Conservation (phyloP, 768 basidiomycete genomes). For the Pisolithus tinctorius region DNA sequence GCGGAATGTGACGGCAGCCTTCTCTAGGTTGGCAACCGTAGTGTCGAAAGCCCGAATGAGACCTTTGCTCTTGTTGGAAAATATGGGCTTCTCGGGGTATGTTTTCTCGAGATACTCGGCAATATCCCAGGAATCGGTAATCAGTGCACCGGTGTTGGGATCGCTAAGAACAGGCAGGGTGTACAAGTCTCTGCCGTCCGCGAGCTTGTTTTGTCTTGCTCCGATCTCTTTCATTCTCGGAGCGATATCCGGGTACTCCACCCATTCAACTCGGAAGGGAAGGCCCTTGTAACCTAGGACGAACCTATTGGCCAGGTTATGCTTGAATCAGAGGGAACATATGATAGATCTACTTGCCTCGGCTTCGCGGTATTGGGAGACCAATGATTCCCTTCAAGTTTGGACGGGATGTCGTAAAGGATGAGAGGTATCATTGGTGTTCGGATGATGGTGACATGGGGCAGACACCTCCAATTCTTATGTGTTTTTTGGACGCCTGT, state of each 20-base stretch:
- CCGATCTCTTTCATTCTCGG: conserved; percentile 63
- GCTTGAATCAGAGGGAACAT: not conserved
- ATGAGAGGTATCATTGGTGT: not conserved
- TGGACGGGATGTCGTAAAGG: not conserved
- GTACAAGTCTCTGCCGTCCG: not conserved
- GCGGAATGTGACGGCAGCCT: not conserved
- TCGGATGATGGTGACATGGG: too few relatives aligned
- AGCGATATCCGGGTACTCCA: conserved; percentile 72
- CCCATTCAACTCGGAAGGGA: conserved; percentile 44
- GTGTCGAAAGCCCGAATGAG: conserved; percentile 1
- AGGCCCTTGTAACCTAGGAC: not conserved
- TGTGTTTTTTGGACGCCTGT: too few relatives aligned
- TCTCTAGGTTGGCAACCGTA: not conserved
- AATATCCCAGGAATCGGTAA: conserved; percentile 4
- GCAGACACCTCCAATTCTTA: too few relatives aligned
- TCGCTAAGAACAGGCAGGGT: conserved; percentile 6
- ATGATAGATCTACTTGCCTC: not conserved
- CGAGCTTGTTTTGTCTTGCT: not conserved
- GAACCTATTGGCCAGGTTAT: not conserved
- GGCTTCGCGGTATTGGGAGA: not conserved
- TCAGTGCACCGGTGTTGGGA: conserved; percentile 3
- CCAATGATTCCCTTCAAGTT: not conserved
- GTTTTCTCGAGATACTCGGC: conserved; percentile 6
- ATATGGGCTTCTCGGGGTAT: conserved; percentile 4
- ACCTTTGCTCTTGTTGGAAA: not conserved